Conservation (phyloP, 2,329 filamentous ascomycete genomes). For the Exophiala dermatitidis region DNA sequence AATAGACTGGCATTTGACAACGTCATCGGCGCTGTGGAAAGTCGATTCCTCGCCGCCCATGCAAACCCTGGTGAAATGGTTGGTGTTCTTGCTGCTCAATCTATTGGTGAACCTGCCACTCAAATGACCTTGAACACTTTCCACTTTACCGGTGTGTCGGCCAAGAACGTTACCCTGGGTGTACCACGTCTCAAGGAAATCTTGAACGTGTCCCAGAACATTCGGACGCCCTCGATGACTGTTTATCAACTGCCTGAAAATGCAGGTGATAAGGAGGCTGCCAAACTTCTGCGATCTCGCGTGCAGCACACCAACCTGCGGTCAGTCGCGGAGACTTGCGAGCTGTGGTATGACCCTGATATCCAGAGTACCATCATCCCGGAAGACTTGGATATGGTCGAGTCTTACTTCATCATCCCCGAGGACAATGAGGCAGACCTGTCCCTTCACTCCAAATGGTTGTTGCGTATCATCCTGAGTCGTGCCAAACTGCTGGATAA, state of each 20-base stretch:
- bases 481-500: constrained; percentile 94
- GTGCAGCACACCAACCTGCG: constrained; percentile 93
- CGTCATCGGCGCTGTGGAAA: constrained; percentile 83
- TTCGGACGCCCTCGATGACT: constrained; percentile 97
- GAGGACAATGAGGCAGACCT: constrained; percentile 65
- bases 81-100: constrained; percentile 92
- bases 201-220: constrained; percentile 93
- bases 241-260: constrained; percentile 67
- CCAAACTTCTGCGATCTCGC: constrained; percentile 75
- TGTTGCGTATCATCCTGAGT: constrained; percentile 86
- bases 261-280: constrained; percentile 63
- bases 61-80: constrained; percentile 98
- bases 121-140: constrained; percentile 99
- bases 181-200: constrained; percentile 99
- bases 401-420: constrained; percentile 91
- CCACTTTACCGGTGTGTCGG: constrained; percentile 99
- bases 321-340: constrained; percentile 82
- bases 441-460: constrained; percentile 76
- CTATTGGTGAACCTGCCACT: constrained; percentile 95
- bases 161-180: constrained; percentile 98
- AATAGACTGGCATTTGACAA: constrained; percentile 91
- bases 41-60: constrained; percentile 73
- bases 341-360: constrained; percentile 96
- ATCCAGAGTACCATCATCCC: constrained; percentile 78
- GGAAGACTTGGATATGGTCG: constrained; percentile 86